These are phyloP conservation scores for Bruguiera sexangula DNA, from an alignment of 345 rosid species.

Conservation along the genomic window DNA sequence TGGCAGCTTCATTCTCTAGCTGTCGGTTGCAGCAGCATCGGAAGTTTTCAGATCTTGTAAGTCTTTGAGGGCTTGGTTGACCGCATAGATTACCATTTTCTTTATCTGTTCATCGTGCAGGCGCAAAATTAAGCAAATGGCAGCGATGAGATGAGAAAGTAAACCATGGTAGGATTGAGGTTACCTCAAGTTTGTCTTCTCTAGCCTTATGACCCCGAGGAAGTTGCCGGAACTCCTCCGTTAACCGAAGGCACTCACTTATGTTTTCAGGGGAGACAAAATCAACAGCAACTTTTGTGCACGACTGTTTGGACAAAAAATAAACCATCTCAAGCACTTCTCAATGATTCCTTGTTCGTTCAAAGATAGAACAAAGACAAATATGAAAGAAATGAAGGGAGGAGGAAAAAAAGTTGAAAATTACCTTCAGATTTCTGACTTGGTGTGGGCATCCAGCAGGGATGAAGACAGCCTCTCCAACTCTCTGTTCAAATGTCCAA, in stretches of 20 bases:
- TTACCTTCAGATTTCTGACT: constrained; percentile 90
- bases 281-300: constrained; percentile 91
- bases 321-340: not conserved
- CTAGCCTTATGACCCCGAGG: constrained; percentile 74
- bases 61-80: constrained; percentile 43
- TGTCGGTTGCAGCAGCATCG: not conserved
- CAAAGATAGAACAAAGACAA: not conserved
- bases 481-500: constrained; percentile 81
- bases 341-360: not conserved
- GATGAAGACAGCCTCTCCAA: constrained; percentile 90
- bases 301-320: constrained; percentile 46
- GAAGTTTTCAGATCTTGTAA: constrained; percentile 13
- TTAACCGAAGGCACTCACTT: constrained; percentile 64
- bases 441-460: constrained; percentile 99
- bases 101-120: constrained; percentile 46
- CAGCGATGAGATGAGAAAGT: not conserved
- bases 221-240: constrained; percentile 80
- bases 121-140: not conserved
- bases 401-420: not conserved
- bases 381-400: not conserved
- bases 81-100: constrained; percentile 74
- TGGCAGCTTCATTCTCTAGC: not conserved
- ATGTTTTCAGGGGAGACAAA: constrained; percentile 90
- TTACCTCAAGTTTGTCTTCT: constrained; percentile 96
- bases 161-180: not conserved